A percentile compares a stretch with the other conserved stretches of the same genome.
Conservation (phyloP, 306 rosid species). For the Lathyrus aphaca region DNA sequence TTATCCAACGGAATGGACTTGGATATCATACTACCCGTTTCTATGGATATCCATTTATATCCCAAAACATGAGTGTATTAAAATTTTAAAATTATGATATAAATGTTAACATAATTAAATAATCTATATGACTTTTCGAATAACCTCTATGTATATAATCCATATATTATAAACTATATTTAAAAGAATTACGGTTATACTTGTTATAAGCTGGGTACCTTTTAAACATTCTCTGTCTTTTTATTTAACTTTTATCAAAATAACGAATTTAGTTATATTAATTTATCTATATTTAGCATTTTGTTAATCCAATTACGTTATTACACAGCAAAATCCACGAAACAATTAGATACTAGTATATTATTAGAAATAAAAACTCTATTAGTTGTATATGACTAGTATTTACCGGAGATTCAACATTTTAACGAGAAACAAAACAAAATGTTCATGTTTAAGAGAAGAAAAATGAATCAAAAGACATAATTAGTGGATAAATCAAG, state of each 20-base stretch:
- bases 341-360: background rate
- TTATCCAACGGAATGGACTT: no score
- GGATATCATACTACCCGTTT: no score
- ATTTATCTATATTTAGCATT: slow-evolving; percentile 2
- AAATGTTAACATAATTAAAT: no score
- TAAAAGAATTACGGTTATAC: no score
- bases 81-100: no score
- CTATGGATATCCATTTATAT: no score
- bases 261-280: background rate
- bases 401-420: slow-evolving; percentile 1
- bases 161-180: no score
- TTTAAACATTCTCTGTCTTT: background rate
- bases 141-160: no score
- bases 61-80: no score
- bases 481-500: background rate
- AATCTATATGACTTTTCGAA: no score
- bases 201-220: background rate
- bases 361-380: background rate
- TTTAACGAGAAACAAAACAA: background rate
- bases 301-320: background rate
- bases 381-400: slow-evolving; percentile 10
- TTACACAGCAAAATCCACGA: background rate
- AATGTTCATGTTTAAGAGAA: background rate
- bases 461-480: background rate
- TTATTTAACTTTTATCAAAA: background rate